Percentiles rank a stretch among this genome's conserved stretches.
These are phyloP conservation scores for Syzygium oleosum DNA, from an alignment of 345 rosid species.

Conservation along the genomic window DNA sequence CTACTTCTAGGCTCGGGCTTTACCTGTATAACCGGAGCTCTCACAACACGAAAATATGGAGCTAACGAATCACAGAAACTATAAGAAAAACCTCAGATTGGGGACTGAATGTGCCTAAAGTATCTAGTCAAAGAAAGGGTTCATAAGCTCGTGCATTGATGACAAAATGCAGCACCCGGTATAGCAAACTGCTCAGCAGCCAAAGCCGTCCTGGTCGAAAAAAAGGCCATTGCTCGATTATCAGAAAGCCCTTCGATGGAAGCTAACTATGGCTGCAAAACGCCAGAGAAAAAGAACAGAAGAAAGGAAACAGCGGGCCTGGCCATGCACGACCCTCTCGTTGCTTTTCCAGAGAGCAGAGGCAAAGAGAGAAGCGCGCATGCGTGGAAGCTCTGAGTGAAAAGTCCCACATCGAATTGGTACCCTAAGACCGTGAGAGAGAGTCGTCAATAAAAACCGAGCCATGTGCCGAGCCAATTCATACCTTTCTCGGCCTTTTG, in stretches of 20 bases:
- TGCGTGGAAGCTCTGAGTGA: too few species aligned
- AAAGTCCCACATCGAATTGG: not conserved
- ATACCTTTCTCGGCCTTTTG: slow-evolving; percentile 68
- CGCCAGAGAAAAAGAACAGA: not conserved
- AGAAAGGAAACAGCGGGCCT: not conserved
- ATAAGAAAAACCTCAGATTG: not conserved
- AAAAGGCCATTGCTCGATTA: not conserved
- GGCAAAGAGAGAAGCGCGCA: not conserved
- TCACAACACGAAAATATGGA: not conserved
- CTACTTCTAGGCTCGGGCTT: not conserved
- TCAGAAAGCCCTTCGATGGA: not conserved
- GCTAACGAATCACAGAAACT: not conserved
- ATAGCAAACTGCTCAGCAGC: not conserved
- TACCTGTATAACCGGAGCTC: not conserved
- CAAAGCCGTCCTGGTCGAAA: not conserved
- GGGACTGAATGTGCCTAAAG: not conserved
- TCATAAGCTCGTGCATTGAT: not conserved
- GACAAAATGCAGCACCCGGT: not conserved
- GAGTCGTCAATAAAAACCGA: too few species aligned
- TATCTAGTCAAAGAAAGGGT: not conserved
- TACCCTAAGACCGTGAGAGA: not conserved
- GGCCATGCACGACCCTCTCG: not conserved
- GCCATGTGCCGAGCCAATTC: rapidly evolving
- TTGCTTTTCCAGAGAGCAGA: not conserved
- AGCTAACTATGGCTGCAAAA: not conserved